Base-by-base conservation (phyloP, 352 stramenopile species). In the Phytophthora ramorum region DNA sequence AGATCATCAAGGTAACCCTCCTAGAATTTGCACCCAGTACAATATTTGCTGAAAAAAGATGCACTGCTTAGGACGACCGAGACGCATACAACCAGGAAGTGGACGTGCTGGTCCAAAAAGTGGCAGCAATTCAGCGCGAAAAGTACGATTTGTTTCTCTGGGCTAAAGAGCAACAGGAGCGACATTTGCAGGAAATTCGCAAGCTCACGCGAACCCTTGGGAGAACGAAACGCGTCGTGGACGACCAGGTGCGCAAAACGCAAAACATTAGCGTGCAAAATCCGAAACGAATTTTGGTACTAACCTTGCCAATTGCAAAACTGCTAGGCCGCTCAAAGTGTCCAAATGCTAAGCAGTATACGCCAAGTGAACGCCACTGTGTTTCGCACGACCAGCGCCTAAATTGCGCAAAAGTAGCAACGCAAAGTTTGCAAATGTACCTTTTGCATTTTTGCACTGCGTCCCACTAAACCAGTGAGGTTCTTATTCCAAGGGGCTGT, bases 401-500 rank as follows among this genome's bases (percentile, higher is more conserved):
- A 74, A 49, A 13, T n/a, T 17, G 34, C 34, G 34, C n/a, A 44
- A 32, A 19, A 56, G 7, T 7, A 34, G 16, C 28, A 47, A 24
- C n/a, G 14, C 35, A 17, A 41, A 41, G n/a, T 16, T n/a, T 17
- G 35, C 35, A 41, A 24, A 24, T 16, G 16, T 41, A 41, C 17
- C 3, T 53, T 55, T 9, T 45, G 37, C 19, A 58, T 43, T 26
- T 40, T 53, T 38, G 35, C 38, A 56, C 12, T 34, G n/a, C 48
- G 3, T 48, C 16, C 16, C 35, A 41, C 13, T 19, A 6, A 41
- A 57, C 10, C 49, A n/a, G 46, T 46, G n/a, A 17, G 8, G n/a
- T 67, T 32, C 38, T 52, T 89, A 96, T 76, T 96, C 86, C 41
- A 97, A 63, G 10, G 89, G 89, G 56, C 85, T 96, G 75, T 95